phyloP scores from a whole-genome alignment of 306 rosid species.

The Quercus suber region DNA sequence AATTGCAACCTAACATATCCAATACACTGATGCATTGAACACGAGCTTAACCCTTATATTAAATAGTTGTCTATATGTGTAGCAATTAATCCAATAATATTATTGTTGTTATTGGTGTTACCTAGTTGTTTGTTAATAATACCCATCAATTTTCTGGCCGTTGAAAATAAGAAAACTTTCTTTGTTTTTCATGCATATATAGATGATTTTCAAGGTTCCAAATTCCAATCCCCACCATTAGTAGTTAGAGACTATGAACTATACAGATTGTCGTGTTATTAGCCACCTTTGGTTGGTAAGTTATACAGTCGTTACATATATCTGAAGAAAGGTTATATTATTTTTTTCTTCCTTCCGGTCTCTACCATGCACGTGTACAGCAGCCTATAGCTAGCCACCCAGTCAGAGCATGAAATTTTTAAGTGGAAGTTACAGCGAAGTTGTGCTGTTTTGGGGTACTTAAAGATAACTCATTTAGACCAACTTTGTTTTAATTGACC shows the following conservation, averaged over 20 bases:
- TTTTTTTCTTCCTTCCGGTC: neutral
- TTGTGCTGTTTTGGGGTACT: neutral
- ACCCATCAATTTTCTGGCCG: too few species aligned
- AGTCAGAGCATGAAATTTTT: neutral
- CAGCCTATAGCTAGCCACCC: neutral
- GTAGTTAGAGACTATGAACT: neutral
- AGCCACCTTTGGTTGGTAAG: neutral
- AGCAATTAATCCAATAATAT: too few species aligned
- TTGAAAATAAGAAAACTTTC: too few species aligned
- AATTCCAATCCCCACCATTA: neutral
- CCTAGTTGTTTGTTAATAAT: too few species aligned
- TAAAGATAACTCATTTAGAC: neutral
- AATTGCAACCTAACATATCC: too few species aligned
- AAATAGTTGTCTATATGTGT: too few species aligned
- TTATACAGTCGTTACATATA: neutral
- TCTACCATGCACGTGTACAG: neutral
- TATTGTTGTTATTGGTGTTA: too few species aligned
- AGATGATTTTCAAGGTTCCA: too few species aligned
- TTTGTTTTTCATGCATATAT: too few species aligned
- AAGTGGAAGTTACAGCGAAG: neutral
- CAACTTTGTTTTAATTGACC: slow-evolving; percentile 3
- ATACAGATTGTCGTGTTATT: neutral
- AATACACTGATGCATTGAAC: too few species aligned
- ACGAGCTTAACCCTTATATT: too few species aligned
- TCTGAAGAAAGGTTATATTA: too few species aligned